Conservation (phyloP, 345 rosid species). For the Hibiscus trionum region DNA sequence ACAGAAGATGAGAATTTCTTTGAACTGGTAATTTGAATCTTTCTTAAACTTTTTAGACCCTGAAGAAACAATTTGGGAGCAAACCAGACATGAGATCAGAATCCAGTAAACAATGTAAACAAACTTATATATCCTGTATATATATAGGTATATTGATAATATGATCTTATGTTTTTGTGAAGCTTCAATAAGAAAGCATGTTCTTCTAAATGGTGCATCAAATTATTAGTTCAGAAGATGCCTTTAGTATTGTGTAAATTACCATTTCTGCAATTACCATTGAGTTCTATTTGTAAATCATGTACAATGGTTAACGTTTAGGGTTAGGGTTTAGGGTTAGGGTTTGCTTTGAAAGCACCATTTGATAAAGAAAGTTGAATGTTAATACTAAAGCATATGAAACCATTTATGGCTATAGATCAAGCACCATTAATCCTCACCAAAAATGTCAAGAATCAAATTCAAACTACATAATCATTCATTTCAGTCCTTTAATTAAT, state of each 20-base stretch:
- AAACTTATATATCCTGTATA: too few species aligned
- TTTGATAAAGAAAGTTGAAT: neutral
- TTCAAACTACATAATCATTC: neutral
- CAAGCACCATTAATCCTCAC: neutral
- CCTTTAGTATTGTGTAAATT: neutral
- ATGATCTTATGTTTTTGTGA: neutral
- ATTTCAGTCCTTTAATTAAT: neutral
- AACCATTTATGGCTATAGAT: too few species aligned
- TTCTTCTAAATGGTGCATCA: neutral
- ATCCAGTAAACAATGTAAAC: neutral
- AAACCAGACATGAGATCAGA: neutral
- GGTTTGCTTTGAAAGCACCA: neutral
- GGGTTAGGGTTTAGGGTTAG: conserved; percentile 8
- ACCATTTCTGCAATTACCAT: neutral
- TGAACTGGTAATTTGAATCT: neutral
- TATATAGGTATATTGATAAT: too few species aligned
- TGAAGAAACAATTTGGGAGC: neutral
- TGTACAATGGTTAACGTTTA: neutral
- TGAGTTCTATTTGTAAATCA: neutral
- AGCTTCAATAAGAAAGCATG: neutral
- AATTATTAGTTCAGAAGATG: neutral
- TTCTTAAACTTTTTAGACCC: neutral
- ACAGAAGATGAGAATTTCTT: neutral
- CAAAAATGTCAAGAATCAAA: neutral
- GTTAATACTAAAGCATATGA: too few species aligned